A percentile compares a stretch with the other conserved stretches of the same genome.
These are phyloP conservation scores for Lentinula sp. DNA, from an alignment of 768 basidiomycete genomes.

Conservation along the genomic window DNA sequence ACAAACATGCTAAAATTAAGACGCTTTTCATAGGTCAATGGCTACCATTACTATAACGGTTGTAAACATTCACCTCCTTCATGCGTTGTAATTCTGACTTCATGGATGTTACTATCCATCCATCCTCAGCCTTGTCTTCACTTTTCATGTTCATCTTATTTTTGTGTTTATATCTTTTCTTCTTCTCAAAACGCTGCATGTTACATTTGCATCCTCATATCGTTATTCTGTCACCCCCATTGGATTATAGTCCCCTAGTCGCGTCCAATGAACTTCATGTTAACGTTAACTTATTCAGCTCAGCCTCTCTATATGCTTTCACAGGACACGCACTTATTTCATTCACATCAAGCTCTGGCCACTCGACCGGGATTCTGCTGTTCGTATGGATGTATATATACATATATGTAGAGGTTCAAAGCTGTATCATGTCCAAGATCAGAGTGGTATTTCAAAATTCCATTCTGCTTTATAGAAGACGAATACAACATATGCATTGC, in stretches of 20 bases:
- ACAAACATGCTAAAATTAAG: conserved; percentile 4
- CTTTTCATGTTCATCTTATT: not conserved
- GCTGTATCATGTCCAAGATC: too few relatives aligned
- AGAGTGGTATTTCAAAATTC: too few relatives aligned
- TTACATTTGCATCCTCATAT: conserved; percentile 1
- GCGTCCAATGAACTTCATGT: not conserved
- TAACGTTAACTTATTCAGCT: not conserved
- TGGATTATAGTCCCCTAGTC: not conserved
- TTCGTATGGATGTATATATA: too few relatives aligned
- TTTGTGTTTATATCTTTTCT: not conserved
- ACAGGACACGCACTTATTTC: not conserved
- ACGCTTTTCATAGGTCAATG: conserved; percentile 61
- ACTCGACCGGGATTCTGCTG: too few relatives aligned
- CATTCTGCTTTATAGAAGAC: not conserved
- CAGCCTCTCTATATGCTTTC: not conserved
- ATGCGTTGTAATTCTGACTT: not conserved
- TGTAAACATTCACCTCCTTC: conserved; percentile 7
- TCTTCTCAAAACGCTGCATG: not conserved
- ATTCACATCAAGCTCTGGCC: not conserved
- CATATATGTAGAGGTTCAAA: too few relatives aligned
- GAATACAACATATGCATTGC: not conserved
- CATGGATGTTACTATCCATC: not conserved
- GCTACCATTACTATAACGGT: conserved; percentile 65
- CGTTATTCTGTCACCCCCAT: not conserved
- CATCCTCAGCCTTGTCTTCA: not conserved